phyloP scores from a whole-genome alignment of 148 eudicot species.

The Euryodendron excelsum region DNA sequence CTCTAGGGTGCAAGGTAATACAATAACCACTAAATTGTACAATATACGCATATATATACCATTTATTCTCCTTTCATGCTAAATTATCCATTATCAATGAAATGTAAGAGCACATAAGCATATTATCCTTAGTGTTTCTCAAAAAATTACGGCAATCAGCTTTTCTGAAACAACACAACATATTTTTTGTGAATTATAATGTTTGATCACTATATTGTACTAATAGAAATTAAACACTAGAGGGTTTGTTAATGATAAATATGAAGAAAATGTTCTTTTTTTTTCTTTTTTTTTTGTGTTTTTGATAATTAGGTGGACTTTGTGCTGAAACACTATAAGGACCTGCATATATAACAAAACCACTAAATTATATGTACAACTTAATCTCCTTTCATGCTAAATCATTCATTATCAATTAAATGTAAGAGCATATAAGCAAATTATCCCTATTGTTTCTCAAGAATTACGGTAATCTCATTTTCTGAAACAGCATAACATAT shows the following conservation, averaged over 20 bases:
- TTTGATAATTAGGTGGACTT: conserved; percentile 94
- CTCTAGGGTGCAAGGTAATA: conserved; percentile 94
- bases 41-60: not conserved
- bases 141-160: too few relatives aligned
- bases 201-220: not conserved
- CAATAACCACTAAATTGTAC: not conserved
- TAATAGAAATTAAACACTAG: not conserved
- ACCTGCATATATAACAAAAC: conserved; percentile 25
- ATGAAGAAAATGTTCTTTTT: not conserved
- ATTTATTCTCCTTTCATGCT: not conserved
- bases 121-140: not conserved
- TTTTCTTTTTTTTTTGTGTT: too few relatives aligned
- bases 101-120: not conserved
- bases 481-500: not conserved
- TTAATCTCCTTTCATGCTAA: not conserved
- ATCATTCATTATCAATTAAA: not conserved
- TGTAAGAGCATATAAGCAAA: not conserved
- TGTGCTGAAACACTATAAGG: conserved; percentile 72
- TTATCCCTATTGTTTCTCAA: not conserved
- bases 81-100: not conserved
- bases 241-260: not conserved
- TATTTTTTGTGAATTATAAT: not conserved
- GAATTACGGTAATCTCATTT: not conserved
- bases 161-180: not conserved
- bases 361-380: too few relatives aligned